These are phyloP conservation scores for Ceratocystis harringtonii DNA, from an alignment of 2,329 filamentous ascomycete genomes.

Conservation along the genomic window DNA sequence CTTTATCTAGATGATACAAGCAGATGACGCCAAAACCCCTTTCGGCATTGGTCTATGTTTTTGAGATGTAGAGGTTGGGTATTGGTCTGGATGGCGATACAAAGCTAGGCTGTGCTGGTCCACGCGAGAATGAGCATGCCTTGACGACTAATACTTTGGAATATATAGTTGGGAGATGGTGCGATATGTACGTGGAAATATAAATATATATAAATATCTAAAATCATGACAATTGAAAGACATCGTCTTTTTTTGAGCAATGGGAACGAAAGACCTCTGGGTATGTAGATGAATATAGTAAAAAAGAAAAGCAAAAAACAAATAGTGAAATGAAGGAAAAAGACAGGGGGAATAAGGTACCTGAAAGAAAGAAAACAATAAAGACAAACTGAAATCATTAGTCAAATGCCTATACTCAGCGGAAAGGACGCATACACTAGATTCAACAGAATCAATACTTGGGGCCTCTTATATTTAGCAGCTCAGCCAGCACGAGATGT, in stretches of 20 bases:
- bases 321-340: conserved; percentile 5
- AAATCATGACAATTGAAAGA: not conserved
- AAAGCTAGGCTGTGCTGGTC: not conserved
- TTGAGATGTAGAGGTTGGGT: not conserved
- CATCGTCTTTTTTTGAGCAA: not conserved
- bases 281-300: not conserved
- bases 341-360: not conserved
- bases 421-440: not conserved
- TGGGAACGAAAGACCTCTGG: not conserved
- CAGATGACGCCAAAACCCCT: not conserved
- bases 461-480: not conserved
- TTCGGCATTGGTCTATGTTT: not conserved
- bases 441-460: not conserved
- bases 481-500: not conserved
- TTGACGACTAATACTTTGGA: not conserved
- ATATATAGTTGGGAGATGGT: not conserved
- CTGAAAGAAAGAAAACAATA: not conserved
- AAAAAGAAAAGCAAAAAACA: not conserved
- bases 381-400: not conserved
- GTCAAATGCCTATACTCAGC: not conserved
- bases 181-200: not conserved
- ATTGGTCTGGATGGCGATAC: not conserved
- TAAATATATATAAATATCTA: not conserved
- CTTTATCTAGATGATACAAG: not conserved
- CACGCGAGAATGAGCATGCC: not conserved